Evolutionary conservation across 345 rosid genomes (phyloP), one percentile per base, ranked within the genome.

Genomic region (Sisymbrium irio): DNA sequence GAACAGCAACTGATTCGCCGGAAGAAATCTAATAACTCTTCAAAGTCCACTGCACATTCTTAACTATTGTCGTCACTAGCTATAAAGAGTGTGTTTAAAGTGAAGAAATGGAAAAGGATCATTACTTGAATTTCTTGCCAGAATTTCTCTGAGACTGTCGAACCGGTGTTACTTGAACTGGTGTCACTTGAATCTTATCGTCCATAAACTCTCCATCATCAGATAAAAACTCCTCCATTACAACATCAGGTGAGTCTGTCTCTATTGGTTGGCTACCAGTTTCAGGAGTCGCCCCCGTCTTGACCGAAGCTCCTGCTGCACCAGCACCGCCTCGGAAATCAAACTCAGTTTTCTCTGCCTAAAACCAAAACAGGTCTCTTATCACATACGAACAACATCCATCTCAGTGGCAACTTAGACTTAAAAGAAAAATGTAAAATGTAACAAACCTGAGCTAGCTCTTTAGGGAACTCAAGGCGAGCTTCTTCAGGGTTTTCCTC

Each of bases 241-340:
- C 88, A 72, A 72, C 68, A 37, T 86, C 90, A 65, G 81, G 79
- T 49, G 93, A 78, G 19, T 83, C 81, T 33, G 78, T 54, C 39
- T 80, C 87, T 15, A 73, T 74, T 71, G 57, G 66, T 72, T 85
- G 85, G 64, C 63, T 74, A 74, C 39, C 77, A 51, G 75, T 75
- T 82, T 18, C 80, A 39, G 79, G 75, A 73, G 72, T 53, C 1
- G 37, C 65, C 61, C 53, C 61, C 40, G 70, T 81, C 75, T 81
- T 81, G 39, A 53, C 73, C 7, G 84, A 55, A 62, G 74, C 85
- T 61, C 84, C 90, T 47, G 86, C 95, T 51, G 85, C 96, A 63
- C 96, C 97, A 0, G 89, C 97, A 69, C 98, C 97, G 13, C 92
- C 97, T 74, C 75, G 83, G 67, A 89, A 94, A 73, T 91, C 88